A percentile compares a stretch with the other conserved stretches of the same genome.
These are phyloP conservation scores for Talaromyces pinophilus DNA, from an alignment of 2,329 filamentous ascomycete genomes.

Conservation along the genomic window DNA sequence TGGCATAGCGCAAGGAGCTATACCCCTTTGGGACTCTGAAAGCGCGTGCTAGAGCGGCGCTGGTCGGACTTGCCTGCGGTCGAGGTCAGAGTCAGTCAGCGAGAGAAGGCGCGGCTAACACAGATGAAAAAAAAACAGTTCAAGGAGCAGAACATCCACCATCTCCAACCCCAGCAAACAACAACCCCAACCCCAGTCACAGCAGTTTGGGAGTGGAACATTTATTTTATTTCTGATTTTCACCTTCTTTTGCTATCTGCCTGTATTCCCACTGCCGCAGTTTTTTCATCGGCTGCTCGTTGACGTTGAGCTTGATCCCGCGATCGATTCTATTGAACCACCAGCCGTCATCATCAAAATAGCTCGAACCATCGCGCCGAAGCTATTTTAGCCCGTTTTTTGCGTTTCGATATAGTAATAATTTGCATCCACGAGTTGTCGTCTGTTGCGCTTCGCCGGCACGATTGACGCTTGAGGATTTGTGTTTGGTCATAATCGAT, in stretches of 20 bases:
- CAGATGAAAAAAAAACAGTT: background rate
- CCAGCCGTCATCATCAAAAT: conserved; percentile 9
- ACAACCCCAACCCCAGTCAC: background rate
- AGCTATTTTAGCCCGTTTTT: background rate
- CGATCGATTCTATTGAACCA: background rate
- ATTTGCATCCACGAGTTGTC: background rate
- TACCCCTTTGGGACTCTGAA: background rate
- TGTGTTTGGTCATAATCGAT: background rate
- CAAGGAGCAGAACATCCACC: conserved; percentile 2
- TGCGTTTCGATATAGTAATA: background rate
- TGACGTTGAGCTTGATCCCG: conserved; percentile 10
- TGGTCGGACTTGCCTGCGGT: conserved; percentile 9
- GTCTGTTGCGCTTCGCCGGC: background rate
- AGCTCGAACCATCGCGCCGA: conserved; percentile 7
- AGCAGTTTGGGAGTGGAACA: background rate
- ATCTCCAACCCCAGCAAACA: background rate
- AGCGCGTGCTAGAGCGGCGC: background rate
- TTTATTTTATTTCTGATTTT: background rate
- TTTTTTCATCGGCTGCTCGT: background rate
- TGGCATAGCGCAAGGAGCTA: background rate
- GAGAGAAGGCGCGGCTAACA: conserved; percentile 5
- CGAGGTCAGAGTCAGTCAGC: background rate
- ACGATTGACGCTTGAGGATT: background rate
- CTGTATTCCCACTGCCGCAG: background rate
- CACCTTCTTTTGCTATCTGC: background rate